Conservation (phyloP, 495 filamentous ascomycete species). For the Penicillium cinerascens region DNA sequence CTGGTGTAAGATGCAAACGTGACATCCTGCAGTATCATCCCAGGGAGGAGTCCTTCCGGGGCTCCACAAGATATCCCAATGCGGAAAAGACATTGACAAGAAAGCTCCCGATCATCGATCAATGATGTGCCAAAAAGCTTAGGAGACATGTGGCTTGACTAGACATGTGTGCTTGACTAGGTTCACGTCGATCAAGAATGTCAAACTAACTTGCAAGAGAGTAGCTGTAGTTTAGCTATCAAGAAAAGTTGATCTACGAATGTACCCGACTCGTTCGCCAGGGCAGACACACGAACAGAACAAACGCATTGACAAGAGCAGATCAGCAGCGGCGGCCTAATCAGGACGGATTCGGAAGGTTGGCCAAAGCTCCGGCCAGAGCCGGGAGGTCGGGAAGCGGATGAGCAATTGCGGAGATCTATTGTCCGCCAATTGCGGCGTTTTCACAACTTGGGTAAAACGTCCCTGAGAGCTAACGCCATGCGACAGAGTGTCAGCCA, state of each 20-base stretch:
- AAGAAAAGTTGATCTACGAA: background rate
- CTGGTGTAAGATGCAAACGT: constrained; percentile 27
- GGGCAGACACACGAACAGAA: background rate
- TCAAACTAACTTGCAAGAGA: background rate
- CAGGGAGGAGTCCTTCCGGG: background rate
- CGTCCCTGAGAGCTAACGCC: background rate
- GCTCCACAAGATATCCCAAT: constrained; percentile 22
- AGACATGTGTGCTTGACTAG: background rate
- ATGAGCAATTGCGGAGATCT: background rate
- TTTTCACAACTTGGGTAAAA: background rate
- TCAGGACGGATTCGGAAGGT: background rate
- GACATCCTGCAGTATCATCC: constrained; percentile 35
- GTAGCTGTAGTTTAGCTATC: background rate
- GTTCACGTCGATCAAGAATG: background rate
- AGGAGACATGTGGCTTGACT: too few species aligned
- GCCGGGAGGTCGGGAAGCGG: background rate
- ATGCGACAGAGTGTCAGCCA: background rate
- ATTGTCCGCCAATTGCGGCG: background rate
- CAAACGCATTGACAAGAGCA: background rate
- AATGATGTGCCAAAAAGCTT: background rate
- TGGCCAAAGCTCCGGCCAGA: background rate
- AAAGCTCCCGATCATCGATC: background rate
- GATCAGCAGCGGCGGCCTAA: background rate
- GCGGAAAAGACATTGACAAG: constrained; percentile 25
- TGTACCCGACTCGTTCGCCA: background rate